These are phyloP conservation scores for Cladophialophora exuberans DNA, from an alignment of 2,329 filamentous ascomycete genomes.

Conservation along the genomic window DNA sequence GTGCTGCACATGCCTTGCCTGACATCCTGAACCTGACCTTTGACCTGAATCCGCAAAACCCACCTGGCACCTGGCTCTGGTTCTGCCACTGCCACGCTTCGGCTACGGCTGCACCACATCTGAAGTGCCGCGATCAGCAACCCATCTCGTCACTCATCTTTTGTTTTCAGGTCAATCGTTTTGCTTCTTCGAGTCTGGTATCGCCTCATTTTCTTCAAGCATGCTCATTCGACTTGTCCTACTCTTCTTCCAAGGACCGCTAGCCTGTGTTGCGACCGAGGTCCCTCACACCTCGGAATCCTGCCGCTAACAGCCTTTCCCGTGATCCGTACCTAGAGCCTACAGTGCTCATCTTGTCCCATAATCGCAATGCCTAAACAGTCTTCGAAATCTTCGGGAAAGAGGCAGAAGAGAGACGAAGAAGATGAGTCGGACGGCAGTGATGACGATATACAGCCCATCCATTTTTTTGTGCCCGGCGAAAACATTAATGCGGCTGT, in stretches of 20 bases:
- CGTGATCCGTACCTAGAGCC: slow-evolving; percentile 15
- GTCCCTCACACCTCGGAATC: slow-evolving; percentile 19
- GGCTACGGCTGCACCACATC: slow-evolving; percentile 13
- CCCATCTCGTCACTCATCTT: slow-evolving; percentile 11
- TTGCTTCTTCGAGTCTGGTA: slow-evolving; percentile 22
- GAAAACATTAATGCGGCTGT: slow-evolving; percentile 28
- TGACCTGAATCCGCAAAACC: too few relatives aligned
- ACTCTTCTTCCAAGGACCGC: slow-evolving; percentile 17
- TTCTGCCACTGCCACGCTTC: slow-evolving; percentile 21
- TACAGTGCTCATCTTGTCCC: slow-evolving; percentile 5
- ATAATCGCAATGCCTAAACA: slow-evolving; percentile 20
- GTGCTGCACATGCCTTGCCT: slow-evolving; percentile 19
- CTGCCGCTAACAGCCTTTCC: slow-evolving; percentile 19
- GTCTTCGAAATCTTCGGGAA: slow-evolving; percentile 9
- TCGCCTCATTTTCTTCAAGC: slow-evolving; percentile 25
- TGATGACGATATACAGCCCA: slow-evolving; percentile 24
- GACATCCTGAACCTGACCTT: too few relatives aligned
- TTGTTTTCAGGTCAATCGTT: slow-evolving; percentile 14
- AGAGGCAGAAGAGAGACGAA: slow-evolving; percentile 24
- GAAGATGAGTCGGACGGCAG: slow-evolving; percentile 17
- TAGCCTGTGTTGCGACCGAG: slow-evolving; percentile 23
- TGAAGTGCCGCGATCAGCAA: slow-evolving; percentile 18
- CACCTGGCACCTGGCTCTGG: too few relatives aligned
- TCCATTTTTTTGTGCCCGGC: slow-evolving; percentile 30
- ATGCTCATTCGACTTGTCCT: slow-evolving; percentile 28